Conservation (phyloP, 75 land plant genomes). For the Cupressus sempervirens region DNA sequence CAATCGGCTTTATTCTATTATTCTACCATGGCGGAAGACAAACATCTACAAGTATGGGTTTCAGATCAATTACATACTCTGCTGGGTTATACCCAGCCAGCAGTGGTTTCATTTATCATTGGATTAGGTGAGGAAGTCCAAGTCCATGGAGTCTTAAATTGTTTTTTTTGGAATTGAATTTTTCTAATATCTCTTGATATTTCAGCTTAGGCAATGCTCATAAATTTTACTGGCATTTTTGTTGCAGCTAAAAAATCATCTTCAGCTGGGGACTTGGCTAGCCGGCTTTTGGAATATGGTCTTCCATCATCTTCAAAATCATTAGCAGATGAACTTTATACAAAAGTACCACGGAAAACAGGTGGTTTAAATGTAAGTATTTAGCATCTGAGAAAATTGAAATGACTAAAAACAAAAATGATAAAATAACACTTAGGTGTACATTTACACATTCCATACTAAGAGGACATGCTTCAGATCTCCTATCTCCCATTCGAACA, state of each 20-base stretch:
- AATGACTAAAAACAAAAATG: background rate
- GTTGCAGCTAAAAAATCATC: conserved; percentile 66
- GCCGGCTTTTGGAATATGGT: conserved; percentile 42
- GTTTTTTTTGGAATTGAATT: background rate
- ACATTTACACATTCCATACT: background rate
- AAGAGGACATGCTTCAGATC: background rate
- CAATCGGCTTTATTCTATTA: background rate
- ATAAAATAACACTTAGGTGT: background rate
- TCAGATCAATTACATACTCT: conserved; percentile 68
- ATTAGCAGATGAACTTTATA: conserved; percentile 70
- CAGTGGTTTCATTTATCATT: conserved; percentile 64
- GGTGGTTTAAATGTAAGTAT: conserved; percentile 57
- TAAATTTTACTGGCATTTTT: background rate
- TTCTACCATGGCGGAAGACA: conserved; percentile 53
- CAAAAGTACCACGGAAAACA: conserved; percentile 56
- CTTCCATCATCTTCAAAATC: conserved; percentile 34
- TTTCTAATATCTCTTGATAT: background rate
- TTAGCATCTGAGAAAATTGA: background rate
- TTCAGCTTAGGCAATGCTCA: background rate
- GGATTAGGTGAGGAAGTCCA: conserved; percentile 40
- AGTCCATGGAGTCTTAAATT: background rate
- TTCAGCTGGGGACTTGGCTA: conserved; percentile 45
- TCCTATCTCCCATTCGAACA: background rate
- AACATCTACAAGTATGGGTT: conserved; percentile 66
- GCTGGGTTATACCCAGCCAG: conserved; percentile 58